Evolutionary conservation across 2,329 filamentous ascomycete genomes (phyloP).

Genomic region (Apiospora malaysiana): DNA sequence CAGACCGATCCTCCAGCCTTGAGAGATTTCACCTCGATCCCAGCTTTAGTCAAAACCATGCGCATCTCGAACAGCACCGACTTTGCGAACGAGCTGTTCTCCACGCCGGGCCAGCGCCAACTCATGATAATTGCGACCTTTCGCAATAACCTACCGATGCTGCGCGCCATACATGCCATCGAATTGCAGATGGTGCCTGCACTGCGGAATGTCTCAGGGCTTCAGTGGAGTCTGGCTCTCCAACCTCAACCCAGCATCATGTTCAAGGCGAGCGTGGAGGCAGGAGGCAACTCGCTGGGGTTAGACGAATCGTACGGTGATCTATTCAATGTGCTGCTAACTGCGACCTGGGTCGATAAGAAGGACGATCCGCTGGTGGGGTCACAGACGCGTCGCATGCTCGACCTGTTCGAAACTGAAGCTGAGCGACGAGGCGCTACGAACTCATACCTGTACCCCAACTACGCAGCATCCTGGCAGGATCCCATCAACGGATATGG

Average conservation of each 20-base stretch:
- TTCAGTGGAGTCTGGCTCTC: slow-evolving; percentile 11
- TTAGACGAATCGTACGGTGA: neutral
- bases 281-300: slow-evolving; percentile 17
- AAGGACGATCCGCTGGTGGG: neutral
- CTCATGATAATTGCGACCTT: neutral
- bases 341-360: slow-evolving; percentile 3
- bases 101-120: neutral
- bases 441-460: slow-evolving; percentile 39
- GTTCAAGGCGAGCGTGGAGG: neutral
- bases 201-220: neutral
- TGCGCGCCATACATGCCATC: neutral
- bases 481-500: slow-evolving; percentile 49
- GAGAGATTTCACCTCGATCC: neutral
- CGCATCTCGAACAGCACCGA: slow-evolving; percentile 1
- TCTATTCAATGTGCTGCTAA: neutral
- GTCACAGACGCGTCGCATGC: neutral
- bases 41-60: neutral
- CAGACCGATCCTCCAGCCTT: neutral
- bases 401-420: slow-evolving; percentile 7
- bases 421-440: neutral
- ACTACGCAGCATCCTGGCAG: slow-evolving; percentile 51
- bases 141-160: neutral
- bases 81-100: neutral
- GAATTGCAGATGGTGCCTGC: neutral
- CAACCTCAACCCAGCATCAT: slow-evolving; percentile 5